Base-by-base conservation (phyloP, 2,329 filamentous ascomycete genomes). In the Cordyceps tenuipes region DNA sequence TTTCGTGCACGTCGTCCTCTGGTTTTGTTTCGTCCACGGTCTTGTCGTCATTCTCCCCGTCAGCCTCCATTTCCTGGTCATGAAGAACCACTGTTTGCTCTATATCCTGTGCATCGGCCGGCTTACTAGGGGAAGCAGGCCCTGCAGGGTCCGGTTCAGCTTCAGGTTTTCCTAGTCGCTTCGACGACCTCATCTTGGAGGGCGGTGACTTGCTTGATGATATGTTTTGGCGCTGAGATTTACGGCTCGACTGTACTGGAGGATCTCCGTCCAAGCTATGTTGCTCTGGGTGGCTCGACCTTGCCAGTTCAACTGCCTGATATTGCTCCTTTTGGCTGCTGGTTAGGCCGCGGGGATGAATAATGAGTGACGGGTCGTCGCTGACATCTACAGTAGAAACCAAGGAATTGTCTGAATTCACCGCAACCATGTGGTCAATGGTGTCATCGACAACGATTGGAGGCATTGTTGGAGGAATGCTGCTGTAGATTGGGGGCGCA, bases 261-360 rank as follows among this genome's bases (percentile, higher is more conserved):
- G 2, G 23, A 23, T 19, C 23, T 21, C 23, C 5, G n/a, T 43
- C 3, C 51, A 48, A 62, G 58, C 7, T 26, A 12, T 57, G 51
- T 9, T 54, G 55, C 19, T 63, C 56, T 15, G 51, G 13, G 8
- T 59, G 59, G 52, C 62, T 63, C 21, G 63, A 66, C 5, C 65
- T 66, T 15, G 63, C 51, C 3, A 64, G 19, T 1, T 66, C 58
- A 15, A 71, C 58, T 29, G 65, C 66, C 50, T 69, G 63, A 53
- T 77, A 77, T 49, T 75, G 66, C 59, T 68, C 62, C 64, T 70
- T 73, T 60, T 77, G 73, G 50, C 73, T 72, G 3, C 71, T 67
- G 2, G 73, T 73, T 48, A 76, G 62, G 1, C 67, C 65, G 6
- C 68, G 71, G 0, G 72, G 64, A 29, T 68, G 66, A 41, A 77